These are phyloP conservation scores for Vicia sativa DNA, from an alignment of 306 rosid genomes.

Conservation along the genomic window DNA sequence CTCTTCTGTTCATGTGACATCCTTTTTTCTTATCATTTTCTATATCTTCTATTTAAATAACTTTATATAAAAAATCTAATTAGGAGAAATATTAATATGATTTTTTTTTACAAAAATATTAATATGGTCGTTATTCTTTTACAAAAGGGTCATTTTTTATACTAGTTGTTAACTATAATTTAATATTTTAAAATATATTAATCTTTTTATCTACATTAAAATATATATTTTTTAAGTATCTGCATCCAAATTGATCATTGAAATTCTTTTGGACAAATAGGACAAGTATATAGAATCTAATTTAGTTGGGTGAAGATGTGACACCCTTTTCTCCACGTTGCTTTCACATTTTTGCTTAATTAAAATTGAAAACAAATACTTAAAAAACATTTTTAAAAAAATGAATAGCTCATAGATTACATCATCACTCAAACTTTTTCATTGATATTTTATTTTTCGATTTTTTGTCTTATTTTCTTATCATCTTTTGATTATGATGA, in stretches of 20 bases:
- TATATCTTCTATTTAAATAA: too few relatives aligned
- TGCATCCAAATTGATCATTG: conserved; percentile 9
- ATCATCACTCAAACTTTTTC: conserved; percentile 12
- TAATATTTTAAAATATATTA: too few relatives aligned
- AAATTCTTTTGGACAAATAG: conserved; percentile 25
- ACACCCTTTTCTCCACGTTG: conserved; percentile 5
- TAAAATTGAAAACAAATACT: background rate
- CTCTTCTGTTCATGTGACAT: too few relatives aligned
- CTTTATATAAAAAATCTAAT: too few relatives aligned
- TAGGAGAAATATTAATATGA: too few relatives aligned
- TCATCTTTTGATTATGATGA: conserved; percentile 10
- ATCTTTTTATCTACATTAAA: too few relatives aligned
- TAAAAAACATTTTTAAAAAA: background rate
- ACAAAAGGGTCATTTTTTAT: too few relatives aligned
- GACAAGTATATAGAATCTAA: conserved; percentile 30
- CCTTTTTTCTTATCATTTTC: too few relatives aligned
- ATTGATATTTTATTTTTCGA: background rate
- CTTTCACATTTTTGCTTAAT: background rate
- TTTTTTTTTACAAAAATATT: too few relatives aligned
- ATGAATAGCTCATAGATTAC: background rate
- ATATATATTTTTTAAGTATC: background rate
- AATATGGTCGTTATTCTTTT: too few relatives aligned
- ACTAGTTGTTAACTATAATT: too few relatives aligned
- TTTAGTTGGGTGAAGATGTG: conserved; percentile 5
- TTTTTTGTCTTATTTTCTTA: background rate